phyloP scores from a whole-genome alignment of 2,329 filamentous ascomycete genomes.

The Cladophialophora chaetospira region DNA sequence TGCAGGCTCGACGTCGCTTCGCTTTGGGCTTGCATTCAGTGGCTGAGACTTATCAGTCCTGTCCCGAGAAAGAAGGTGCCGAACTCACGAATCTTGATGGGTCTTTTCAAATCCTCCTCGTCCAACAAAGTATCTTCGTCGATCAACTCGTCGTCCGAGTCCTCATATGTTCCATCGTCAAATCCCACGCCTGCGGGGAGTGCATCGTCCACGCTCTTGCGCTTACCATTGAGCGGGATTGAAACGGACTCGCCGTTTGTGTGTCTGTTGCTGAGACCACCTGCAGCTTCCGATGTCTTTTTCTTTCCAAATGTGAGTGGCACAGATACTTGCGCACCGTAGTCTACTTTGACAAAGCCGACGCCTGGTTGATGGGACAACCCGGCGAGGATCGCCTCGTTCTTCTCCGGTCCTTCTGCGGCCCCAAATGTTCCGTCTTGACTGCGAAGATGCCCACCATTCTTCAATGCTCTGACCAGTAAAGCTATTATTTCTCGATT shows the following conservation, averaged over 20 bases:
- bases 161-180: conserved; percentile 64
- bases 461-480: conserved; percentile 70
- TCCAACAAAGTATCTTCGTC: conserved; percentile 87
- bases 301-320: conserved; percentile 68
- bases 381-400: conserved; percentile 84
- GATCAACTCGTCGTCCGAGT: conserved; percentile 79
- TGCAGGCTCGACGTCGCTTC: conserved; percentile 90
- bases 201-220: conserved; percentile 41
- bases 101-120: conserved; percentile 77
- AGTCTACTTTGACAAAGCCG: conserved; percentile 74
- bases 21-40: conserved; percentile 83
- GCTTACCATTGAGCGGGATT: conserved; percentile 43
- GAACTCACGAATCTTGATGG: conserved; percentile 54
- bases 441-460: conserved; percentile 67
- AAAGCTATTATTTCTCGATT: conserved; percentile 67
- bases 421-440: conserved; percentile 65
- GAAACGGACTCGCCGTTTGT: conserved; percentile 21
- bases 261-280: conserved; percentile 3
- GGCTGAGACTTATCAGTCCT: conserved; percentile 54
- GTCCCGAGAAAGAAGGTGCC: background rate
- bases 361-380: conserved; percentile 62
- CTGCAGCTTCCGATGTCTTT: conserved; percentile 39
- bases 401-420: conserved; percentile 54
- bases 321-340: conserved; percentile 59
- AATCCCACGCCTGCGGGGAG: conserved; percentile 65